Evolutionary conservation across 176 grass and related monocot species (phyloP), one percentile per base, ranked within the genome.

Genomic region (Chloris gayana): DNA sequence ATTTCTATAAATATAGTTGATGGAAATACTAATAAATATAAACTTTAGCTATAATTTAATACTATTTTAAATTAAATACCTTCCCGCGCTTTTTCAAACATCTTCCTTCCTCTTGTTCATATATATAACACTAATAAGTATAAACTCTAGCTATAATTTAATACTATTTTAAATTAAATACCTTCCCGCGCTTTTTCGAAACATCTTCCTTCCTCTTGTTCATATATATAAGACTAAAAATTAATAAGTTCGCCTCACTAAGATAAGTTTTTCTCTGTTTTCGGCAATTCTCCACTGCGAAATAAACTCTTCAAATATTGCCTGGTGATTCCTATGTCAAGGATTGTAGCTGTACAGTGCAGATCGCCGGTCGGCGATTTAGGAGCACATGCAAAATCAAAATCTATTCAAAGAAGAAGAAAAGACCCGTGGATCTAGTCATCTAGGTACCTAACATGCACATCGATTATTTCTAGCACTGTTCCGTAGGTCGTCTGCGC

Each of bases 141-240:
- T 6, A 37, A 44, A 18, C 5, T 50, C 6, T 50, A 50, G 14
- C 47, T 50, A 14, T 4, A 5, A 18, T 50, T 0, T 18, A 19
- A 50, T 50, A 18, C 6, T 11, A 44, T 45, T 50, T 50, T 5
- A 17, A 3, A 18, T 18, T 4, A 50, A 50, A 3, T 32, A 4
- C 2, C 17, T 84, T 77, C 30, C 53, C 12, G 18, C 56, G 54
- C 14, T 78, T 85, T 71, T 85, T 27, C 4, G n/a, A 39, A 72
- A 32, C 17, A 18, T 13, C 41, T 44, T 44, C 9, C 41, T 44
- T 44, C 41, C 9, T 12, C 9, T 39, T 39, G 41, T 44, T 44
- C n/a, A n/a, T n/a, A n/a, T 37, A 37, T 37, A 6, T 37, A 37
- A 37, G 7, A 33, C 41, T 29, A 67, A 53, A 15, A n/a, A n/a